Evolutionary conservation across 352 stramenopile species (phyloP).

Genomic region (Globisporangium spiculum): DNA sequence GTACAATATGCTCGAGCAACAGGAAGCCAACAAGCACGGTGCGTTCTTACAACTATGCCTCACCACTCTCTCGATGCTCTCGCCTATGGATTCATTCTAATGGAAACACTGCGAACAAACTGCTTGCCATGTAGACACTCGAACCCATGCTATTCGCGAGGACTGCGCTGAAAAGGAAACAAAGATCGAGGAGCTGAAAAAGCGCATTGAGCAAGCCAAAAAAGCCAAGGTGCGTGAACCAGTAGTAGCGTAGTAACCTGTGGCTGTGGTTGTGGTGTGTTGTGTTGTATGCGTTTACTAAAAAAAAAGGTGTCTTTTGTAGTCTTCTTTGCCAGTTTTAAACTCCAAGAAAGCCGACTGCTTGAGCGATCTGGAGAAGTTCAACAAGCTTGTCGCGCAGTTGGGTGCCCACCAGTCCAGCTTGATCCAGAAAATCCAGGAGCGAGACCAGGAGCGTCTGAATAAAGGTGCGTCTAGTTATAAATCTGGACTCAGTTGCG

Average conservation of each 20-base stretch:
- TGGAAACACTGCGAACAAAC: neutral
- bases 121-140: slow-evolving; percentile 31
- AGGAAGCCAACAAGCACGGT: slow-evolving; percentile 58
- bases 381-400: slow-evolving; percentile 83
- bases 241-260: neutral
- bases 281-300: neutral
- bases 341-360: slow-evolving; percentile 86
- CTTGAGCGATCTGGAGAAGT: slow-evolving; percentile 90
- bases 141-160: slow-evolving; percentile 51
- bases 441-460: slow-evolving; percentile 65
- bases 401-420: slow-evolving; percentile 74
- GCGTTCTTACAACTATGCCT: slow-evolving; percentile 8
- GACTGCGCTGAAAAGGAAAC: slow-evolving; percentile 50
- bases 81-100: neutral
- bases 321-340: slow-evolving; percentile 71
- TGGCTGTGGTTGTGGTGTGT: neutral
- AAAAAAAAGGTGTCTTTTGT: neutral
- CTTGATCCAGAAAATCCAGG: slow-evolving; percentile 87
- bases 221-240: slow-evolving; percentile 45
- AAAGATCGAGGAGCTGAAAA: slow-evolving; percentile 57
- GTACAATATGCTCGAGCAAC: slow-evolving; percentile 82
- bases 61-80: neutral
- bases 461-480: slow-evolving; percentile 66
- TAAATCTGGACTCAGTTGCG: slow-evolving; percentile 10
- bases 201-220: slow-evolving; percentile 66